These are phyloP conservation scores for Globisporangium sylvaticum DNA, from an alignment of 352 stramenopile genomes.

Conservation along the genomic window DNA sequence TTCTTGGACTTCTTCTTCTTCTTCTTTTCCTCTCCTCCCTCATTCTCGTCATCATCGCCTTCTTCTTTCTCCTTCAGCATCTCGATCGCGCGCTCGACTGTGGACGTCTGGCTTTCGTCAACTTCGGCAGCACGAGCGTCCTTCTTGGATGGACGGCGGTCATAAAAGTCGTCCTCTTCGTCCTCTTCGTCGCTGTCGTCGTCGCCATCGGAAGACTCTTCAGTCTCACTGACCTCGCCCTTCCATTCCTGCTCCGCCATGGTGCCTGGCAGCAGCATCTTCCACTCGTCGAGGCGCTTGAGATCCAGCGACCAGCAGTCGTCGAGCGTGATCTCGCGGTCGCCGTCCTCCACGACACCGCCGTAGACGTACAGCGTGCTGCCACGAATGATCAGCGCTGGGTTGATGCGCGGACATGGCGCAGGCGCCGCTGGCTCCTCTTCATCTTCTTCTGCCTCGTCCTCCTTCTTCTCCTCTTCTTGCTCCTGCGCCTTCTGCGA, in stretches of 20 bases:
- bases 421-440: constrained; percentile 28
- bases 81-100: constrained; percentile 52
- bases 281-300: constrained; percentile 92
- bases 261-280: constrained; percentile 87
- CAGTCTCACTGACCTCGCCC: constrained; percentile 78
- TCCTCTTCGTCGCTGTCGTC: constrained; percentile 72
- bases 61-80: constrained; percentile 59
- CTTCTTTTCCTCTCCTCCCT: constrained; percentile 24
- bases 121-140: constrained; percentile 13
- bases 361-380: constrained; percentile 93
- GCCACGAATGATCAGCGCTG: constrained; percentile 79
- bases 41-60: constrained; percentile 21
- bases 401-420: constrained; percentile 85
- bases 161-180: constrained; percentile 36
- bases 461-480: constrained; percentile 14
- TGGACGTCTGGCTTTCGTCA: constrained; percentile 27
- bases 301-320: constrained; percentile 94
- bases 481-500: background rate
- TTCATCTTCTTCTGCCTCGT: constrained; percentile 21
- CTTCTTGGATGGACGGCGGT: constrained; percentile 15
- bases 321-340: constrained; percentile 94
- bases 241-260: constrained; percentile 94
- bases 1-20: constrained; percentile 60
- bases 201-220: constrained; percentile 80
- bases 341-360: constrained; percentile 91